Evolutionary conservation across 140 eudicot species (phyloP).

Genomic region (Flaveria floridana): DNA sequence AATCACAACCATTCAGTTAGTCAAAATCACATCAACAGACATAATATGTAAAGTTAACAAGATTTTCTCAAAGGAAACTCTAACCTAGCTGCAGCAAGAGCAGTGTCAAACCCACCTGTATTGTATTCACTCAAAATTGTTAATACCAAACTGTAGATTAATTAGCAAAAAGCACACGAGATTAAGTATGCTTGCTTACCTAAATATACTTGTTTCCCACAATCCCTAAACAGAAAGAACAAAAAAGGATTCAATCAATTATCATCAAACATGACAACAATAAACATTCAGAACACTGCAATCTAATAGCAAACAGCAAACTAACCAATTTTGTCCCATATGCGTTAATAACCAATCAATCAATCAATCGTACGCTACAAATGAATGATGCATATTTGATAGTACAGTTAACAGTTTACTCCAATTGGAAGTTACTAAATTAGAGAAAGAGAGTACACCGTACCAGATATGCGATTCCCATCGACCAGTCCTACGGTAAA

Average conservation of each 20-base stretch:
- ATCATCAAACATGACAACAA: slow-evolving; percentile 8
- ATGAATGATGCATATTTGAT: not conserved
- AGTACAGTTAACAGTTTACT: not conserved
- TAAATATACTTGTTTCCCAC: slow-evolving; percentile 82
- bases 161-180: not conserved
- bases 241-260: slow-evolving; percentile 20
- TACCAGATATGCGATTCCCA: slow-evolving; percentile 99
- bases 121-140: slow-evolving; percentile 15
- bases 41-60: not conserved
- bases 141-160: not conserved
- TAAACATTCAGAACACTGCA: slow-evolving; percentile 1
- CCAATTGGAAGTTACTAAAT: not conserved
- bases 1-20: slow-evolving; percentile 17
- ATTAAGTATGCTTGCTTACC: slow-evolving; percentile 45
- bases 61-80: slow-evolving; percentile 16
- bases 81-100: slow-evolving; percentile 90
- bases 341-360: not conserved
- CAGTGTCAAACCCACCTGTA: slow-evolving; percentile 88
- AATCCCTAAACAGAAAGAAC: slow-evolving; percentile 57
- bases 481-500: slow-evolving; percentile 92
- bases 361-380: not conserved
- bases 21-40: slow-evolving; percentile 13
- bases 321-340: not conserved
- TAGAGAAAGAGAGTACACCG: slow-evolving; percentile 9
- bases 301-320: slow-evolving; percentile 2